Conservation (phyloP, 169 alveolate species). For the Plasmodium sp. region DNA sequence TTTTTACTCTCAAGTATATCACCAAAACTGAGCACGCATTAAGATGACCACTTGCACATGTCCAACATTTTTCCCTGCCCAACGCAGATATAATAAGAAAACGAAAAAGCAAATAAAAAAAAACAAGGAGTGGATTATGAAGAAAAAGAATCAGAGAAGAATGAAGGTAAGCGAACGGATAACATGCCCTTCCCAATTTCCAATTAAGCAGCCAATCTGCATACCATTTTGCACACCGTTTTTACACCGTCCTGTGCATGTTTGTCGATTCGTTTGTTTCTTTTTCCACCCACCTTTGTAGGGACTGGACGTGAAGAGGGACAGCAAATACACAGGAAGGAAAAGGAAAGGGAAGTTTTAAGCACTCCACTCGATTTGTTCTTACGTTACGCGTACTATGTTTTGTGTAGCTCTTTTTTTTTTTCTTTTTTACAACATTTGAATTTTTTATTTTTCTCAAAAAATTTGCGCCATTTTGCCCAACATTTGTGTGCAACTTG, state of each 20-base stretch:
- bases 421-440: not conserved
- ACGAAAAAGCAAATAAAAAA: slow-evolving; percentile 61
- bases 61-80: not conserved
- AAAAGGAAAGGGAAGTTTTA: slow-evolving; percentile 89
- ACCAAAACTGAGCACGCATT: not conserved
- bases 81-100: slow-evolving; percentile 74
- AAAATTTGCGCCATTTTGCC: not conserved
- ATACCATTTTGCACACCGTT: not conserved
- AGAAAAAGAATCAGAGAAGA: slow-evolving; percentile 94
- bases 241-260: not conserved
- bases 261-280: not conserved
- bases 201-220: not conserved
- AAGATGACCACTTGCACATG: not conserved
- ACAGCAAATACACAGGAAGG: slow-evolving; percentile 96
- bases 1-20: not conserved
- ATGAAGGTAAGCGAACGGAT: slow-evolving; percentile 77
- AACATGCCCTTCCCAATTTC: not conserved
- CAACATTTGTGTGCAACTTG: not conserved
- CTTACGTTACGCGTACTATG: not conserved
- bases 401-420: not conserved
- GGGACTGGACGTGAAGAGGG: slow-evolving; percentile 94
- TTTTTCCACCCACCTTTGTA: slow-evolving; percentile 4
- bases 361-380: not conserved
- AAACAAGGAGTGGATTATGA: slow-evolving; percentile 91
- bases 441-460: not conserved